Conservation (phyloP, 805 yeast species). For the Huiozyma naganishii region DNA sequence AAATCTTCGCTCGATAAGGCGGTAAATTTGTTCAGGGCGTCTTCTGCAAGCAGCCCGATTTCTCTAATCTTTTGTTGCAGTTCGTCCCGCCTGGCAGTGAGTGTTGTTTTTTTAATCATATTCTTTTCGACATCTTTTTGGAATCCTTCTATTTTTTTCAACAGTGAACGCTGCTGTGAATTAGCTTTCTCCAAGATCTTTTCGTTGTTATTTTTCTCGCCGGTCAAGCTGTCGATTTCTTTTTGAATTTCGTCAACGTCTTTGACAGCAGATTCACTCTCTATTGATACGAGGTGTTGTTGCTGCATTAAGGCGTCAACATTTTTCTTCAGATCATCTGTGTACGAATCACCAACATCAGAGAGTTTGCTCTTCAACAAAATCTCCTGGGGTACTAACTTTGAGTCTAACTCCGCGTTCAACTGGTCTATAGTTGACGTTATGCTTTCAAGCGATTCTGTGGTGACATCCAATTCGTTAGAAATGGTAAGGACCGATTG, state of each 20-base stretch:
- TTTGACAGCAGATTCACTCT: constrained; percentile 23
- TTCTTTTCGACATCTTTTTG: constrained; percentile 56
- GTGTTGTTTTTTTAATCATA: constrained; percentile 49
- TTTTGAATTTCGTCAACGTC: constrained; percentile 19
- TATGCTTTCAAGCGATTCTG: constrained; percentile 16
- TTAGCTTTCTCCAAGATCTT: constrained; percentile 39
- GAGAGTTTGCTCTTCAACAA: constrained; percentile 26
- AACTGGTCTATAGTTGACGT: constrained; percentile 22
- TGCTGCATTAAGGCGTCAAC: constrained; percentile 18
- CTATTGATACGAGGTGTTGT: constrained; percentile 17
- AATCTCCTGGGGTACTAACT: constrained; percentile 41
- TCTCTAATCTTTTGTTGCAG: constrained; percentile 64
- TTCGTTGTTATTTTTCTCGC: constrained; percentile 27
- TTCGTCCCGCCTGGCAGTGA: constrained; percentile 57
- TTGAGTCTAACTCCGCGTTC: constrained; percentile 49
- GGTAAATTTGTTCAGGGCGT: constrained; percentile 49
- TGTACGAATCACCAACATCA: constrained; percentile 8
- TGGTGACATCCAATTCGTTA: constrained; percentile 31
- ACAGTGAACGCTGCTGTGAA: constrained; percentile 42
- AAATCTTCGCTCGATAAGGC: constrained; percentile 41
- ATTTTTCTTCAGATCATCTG: constrained; percentile 10
- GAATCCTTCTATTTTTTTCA: constrained; percentile 47
- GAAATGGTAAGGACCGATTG: constrained; percentile 36
- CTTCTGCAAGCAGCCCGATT: constrained; percentile 83
- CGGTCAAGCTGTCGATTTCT: constrained; percentile 20